Evolutionary conservation across 768 basidiomycete genomes (phyloP), one percentile per base, ranked within the genome.

Genomic region (Amanita muscaria): DNA sequence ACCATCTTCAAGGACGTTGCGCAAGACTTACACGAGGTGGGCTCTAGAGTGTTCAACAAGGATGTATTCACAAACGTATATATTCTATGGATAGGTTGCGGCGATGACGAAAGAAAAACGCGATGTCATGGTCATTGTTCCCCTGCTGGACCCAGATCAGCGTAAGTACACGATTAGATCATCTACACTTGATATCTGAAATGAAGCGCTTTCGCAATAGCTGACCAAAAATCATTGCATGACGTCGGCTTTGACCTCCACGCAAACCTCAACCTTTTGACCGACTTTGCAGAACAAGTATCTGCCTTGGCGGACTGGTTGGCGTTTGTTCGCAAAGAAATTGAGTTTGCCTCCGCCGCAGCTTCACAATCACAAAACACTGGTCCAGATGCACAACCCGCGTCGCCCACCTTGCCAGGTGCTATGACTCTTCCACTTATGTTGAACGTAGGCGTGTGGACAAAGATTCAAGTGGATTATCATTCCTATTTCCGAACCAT

Each of bases 21-120:
- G 34, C 67, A 69, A 50, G 62, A 65, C 27, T 49, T 66, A 7
- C 67, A 63, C 48, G 63, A 62, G 55, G 67, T 66, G n/a, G 15
- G 55, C 41, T 9, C 5, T 38, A 36, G n/a, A 23, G 5, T n/a
- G 15, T 15, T 2, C 31, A 16, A 14, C 25, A 36, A 5, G 14
- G 33, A 16, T 6, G n/a, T 32, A 38, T 30, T 30, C 3, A 23
- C 12, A 31, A 18, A 40, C 37, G n/a, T n/a, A n/a, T n/a, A 24
- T 21, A 24, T 16, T 22, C 47, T 29, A 19, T 44, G 35, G 25
- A 33, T 40, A 69, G 67, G 63, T 69, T 42, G 64, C 66, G 21
- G 66, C 67, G 2, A 52, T 53, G 4, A 68, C 66, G 2, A 69
- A 68, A 46, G 61, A 65, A 40, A 61, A 57, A 14, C 16, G 32